Percentiles rank a stretch among this genome's conserved stretches.
These are phyloP conservation scores for Phytophthora multivora DNA, from an alignment of 352 stramenopile genomes.

Conservation along the genomic window DNA sequence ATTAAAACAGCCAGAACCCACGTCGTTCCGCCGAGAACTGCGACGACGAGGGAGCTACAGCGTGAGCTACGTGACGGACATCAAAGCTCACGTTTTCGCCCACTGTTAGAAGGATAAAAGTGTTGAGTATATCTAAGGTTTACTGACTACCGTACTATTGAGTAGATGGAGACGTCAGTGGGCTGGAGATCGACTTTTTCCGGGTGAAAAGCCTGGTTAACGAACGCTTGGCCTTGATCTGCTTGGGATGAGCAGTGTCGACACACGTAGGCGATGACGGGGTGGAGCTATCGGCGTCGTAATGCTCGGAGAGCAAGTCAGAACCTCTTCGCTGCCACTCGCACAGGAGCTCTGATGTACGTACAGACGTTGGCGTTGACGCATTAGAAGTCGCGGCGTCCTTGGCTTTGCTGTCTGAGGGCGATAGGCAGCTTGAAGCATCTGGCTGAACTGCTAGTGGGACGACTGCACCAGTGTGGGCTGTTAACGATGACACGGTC, in stretches of 20 bases:
- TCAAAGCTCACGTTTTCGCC: constrained; percentile 86
- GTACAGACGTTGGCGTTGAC: constrained; percentile 1
- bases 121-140: background rate
- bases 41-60: constrained; percentile 86
- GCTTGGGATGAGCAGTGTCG: constrained; percentile 5
- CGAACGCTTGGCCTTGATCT: constrained; percentile 29
- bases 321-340: constrained; percentile 5
- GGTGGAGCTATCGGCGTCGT: constrained; percentile 22
- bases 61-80: constrained; percentile 89
- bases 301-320: constrained; percentile 1
- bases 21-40: constrained; percentile 82
- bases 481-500: constrained; percentile 27
- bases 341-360: constrained; percentile 9
- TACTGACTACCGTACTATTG: background rate
- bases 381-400: background rate
- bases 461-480: constrained; percentile 22
- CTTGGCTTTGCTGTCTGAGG: constrained; percentile 2
- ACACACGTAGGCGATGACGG: constrained; percentile 20
- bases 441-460: constrained; percentile 4
- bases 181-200: constrained; percentile 30
- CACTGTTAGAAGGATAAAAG: constrained; percentile 36
- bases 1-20: constrained; percentile 33
- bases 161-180: constrained; percentile 14
- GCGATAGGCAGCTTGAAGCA: background rate
- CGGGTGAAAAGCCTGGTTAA: constrained; percentile 41